Percentiles rank a stretch among this genome's conserved stretches.
These are phyloP conservation scores for Rubroshorea leprosula DNA, from an alignment of 345 rosid species.

Conservation along the genomic window DNA sequence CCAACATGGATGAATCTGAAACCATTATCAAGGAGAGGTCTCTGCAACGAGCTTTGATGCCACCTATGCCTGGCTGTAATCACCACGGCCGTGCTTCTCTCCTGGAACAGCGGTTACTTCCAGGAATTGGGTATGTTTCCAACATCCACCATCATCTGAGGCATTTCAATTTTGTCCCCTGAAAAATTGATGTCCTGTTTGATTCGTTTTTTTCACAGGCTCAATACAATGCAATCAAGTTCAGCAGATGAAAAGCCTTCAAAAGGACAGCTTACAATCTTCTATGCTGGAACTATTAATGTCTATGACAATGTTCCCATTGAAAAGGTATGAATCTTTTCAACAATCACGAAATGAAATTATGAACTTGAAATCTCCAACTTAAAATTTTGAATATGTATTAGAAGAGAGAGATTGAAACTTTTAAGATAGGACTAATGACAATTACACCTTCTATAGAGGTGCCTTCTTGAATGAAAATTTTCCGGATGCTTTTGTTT, in stretches of 20 bases:
- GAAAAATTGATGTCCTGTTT: no score
- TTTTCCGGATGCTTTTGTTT: no score
- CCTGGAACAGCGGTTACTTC: neutral
- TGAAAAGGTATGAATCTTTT: constrained; percentile 6
- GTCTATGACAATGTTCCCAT: constrained; percentile 9
- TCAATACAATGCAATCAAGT: neutral
- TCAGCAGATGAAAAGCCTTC: neutral
- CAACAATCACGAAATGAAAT: no score
- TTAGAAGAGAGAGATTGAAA: no score
- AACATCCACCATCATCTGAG: no score
- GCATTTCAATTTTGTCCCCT: no score
- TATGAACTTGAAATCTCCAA: no score
- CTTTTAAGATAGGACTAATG: no score
- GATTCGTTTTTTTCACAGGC: neutral
- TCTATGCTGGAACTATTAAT: constrained; percentile 10
- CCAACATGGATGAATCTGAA: neutral
- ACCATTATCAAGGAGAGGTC: neutral
- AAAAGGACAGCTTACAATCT: constrained; percentile 11
- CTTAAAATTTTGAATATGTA: no score
- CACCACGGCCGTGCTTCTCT: neutral
- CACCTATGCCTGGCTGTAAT: neutral
- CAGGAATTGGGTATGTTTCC: constrained; percentile 3
- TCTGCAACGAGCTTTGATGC: constrained; percentile 2
- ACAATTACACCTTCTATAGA: no score
- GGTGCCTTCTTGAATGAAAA: no score